Conservation (phyloP, 176 grass and related monocot species). For the Dactylis glomerata region DNA sequence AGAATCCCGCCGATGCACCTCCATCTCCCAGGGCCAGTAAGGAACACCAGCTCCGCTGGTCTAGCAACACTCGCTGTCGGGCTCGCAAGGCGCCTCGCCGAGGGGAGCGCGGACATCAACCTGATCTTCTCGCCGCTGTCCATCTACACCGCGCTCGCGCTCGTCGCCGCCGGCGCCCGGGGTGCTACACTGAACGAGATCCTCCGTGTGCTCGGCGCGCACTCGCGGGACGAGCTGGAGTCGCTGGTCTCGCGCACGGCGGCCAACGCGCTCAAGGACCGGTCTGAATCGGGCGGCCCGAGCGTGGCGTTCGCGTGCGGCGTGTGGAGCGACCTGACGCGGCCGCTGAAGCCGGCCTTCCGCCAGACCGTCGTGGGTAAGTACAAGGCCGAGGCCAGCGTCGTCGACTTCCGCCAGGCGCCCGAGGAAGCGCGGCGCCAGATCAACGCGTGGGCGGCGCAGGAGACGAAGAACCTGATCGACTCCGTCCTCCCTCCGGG, state of each 20-base stretch:
- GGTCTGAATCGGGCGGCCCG: neutral
- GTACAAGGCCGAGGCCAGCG: neutral
- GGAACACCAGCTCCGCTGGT: neutral
- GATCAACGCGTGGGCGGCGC: neutral
- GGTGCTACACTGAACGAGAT: neutral
- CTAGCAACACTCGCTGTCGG: neutral
- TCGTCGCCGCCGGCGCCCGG: slow-evolving; percentile 6
- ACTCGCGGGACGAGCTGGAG: neutral
- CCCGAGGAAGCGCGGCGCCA: neutral
- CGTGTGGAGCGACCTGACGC: slow-evolving; percentile 21
- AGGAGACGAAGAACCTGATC: neutral
- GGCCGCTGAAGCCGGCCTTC: slow-evolving; percentile 18
- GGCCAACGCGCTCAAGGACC: neutral
- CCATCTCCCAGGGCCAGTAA: neutral
- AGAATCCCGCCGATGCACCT: neutral
- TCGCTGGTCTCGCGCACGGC: neutral
- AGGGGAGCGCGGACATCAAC: neutral
- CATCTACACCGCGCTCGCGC: slow-evolving; percentile 13
- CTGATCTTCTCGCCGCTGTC: slow-evolving; percentile 35
- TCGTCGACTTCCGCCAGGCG: slow-evolving; percentile 12
- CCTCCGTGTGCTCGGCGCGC: neutral
- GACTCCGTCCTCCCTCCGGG: neutral
- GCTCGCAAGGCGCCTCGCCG: neutral
- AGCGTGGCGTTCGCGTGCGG: neutral
- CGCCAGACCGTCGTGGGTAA: neutral